Percentiles rank a stretch among this genome's conserved stretches.
Conservation (phyloP, 2,329 filamentous ascomycete genomes). For the Ceratocystis smalleyi region DNA sequence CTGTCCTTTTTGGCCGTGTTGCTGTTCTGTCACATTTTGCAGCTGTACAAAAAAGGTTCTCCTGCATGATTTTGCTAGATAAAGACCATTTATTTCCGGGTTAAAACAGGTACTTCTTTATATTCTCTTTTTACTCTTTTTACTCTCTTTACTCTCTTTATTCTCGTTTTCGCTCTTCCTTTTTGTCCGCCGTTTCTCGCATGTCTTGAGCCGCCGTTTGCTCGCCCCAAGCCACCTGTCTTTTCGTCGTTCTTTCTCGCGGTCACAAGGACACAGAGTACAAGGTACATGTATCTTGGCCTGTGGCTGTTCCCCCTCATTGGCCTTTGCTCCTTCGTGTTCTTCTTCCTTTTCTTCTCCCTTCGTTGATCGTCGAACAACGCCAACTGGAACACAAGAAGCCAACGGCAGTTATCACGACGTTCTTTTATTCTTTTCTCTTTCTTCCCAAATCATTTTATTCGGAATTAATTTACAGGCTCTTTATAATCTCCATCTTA, state of each 20-base stretch:
- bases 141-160: neutral
- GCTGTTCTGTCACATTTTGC: slow-evolving; percentile 5
- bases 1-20: slow-evolving; percentile 2
- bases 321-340: neutral
- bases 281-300: slow-evolving; percentile 4
- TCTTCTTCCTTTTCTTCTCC: neutral
- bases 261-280: neutral
- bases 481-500: too few relatives aligned
- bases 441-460: neutral
- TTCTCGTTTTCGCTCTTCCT: too few relatives aligned
- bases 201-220: neutral
- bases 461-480: too few relatives aligned
- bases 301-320: neutral
- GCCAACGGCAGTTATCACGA: neutral
- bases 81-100: neutral
- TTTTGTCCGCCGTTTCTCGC: neutral
- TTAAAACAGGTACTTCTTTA: neutral
- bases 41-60: neutral
- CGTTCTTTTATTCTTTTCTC: neutral
- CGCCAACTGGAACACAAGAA: neutral
- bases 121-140: neutral
- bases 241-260: neutral
- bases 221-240: neutral
- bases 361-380: neutral
- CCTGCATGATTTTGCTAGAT: neutral